phyloP scores from a whole-genome alignment of 2,329 filamentous ascomycete genomes.

The Sporothrix globosa region DNA sequence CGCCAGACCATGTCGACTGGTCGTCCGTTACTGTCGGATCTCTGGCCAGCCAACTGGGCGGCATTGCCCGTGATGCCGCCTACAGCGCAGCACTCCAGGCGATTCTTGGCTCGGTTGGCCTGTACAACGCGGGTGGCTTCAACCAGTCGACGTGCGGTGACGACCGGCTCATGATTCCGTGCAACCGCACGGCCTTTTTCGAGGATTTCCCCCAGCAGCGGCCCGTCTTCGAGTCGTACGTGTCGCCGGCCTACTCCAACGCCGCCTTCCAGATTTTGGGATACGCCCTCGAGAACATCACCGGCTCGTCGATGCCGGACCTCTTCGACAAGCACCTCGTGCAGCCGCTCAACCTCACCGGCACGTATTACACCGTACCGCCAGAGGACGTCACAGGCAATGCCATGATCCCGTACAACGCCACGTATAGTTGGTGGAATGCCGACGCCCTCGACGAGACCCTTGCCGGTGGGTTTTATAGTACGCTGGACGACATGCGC shows the following conservation, averaged over 20 bases:
- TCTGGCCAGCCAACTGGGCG: constrained; percentile 37
- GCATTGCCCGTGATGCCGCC: constrained; percentile 34
- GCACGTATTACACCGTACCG: constrained; percentile 39
- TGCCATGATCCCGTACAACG: constrained; percentile 36
- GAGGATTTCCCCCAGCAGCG: constrained; percentile 40
- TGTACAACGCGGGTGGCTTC: constrained; percentile 17
- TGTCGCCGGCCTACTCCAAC: constrained; percentile 46
- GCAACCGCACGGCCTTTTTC: constrained; percentile 35
- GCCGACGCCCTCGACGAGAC: constrained; percentile 38
- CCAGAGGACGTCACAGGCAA: constrained; percentile 35
- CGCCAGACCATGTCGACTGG: constrained; percentile 24
- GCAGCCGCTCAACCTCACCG: constrained; percentile 41
- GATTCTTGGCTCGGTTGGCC: not conserved
- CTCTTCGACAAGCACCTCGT: constrained; percentile 43
- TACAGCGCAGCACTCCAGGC: constrained; percentile 6
- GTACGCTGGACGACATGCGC: constrained; percentile 45
- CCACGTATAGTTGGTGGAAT: constrained; percentile 37
- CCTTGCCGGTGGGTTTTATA: constrained; percentile 33
- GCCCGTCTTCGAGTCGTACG: constrained; percentile 43
- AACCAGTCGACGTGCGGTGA: constrained; percentile 27
- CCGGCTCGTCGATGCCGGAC: constrained; percentile 40
- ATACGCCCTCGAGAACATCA: constrained; percentile 49
- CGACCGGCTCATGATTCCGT: constrained; percentile 7
- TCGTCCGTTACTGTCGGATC: constrained; percentile 36
- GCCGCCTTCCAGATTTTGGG: constrained; percentile 45